Conservation (phyloP, 75 land plant genomes). For the Pinus taeda region DNA sequence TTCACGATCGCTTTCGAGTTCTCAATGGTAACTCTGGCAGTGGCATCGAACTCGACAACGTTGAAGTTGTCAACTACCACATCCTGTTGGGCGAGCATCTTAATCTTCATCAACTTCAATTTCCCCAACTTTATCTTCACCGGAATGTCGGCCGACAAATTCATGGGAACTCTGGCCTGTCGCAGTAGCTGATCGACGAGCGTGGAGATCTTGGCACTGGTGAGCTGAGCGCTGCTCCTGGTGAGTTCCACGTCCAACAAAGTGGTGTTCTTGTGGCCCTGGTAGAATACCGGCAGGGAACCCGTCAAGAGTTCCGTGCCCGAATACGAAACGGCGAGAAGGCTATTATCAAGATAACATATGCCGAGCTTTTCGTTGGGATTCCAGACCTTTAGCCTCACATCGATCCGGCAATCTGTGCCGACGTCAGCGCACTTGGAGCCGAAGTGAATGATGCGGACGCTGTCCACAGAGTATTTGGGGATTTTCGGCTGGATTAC, state of each 20-base stretch:
- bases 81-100: constrained; percentile 21
- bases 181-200: constrained; percentile 32
- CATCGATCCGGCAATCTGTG: constrained; percentile 18
- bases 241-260: constrained; percentile 9
- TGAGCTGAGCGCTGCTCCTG: not conserved
- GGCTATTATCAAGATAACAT: constrained; percentile 22
- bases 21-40: constrained; percentile 25
- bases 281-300: constrained; percentile 38
- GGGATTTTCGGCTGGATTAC: constrained; percentile 23
- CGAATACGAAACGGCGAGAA: constrained; percentile 15
- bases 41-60: constrained; percentile 38
- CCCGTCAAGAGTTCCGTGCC: constrained; percentile 22
- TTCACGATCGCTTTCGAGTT: constrained; percentile 32
- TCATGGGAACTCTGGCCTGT: constrained; percentile 34
- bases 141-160: constrained; percentile 37
- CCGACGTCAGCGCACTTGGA: not conserved
- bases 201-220: constrained; percentile 16
- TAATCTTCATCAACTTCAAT: constrained; percentile 39
- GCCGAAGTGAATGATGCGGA: constrained; percentile 13
- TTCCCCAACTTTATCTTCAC: constrained; percentile 44
- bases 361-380: constrained; percentile 51
- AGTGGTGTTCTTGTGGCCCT: constrained; percentile 47
- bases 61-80: constrained; percentile 46
- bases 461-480: constrained; percentile 21
- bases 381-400: constrained; percentile 24